A percentile compares a stretch with the other conserved stretches of the same genome.
Conservation (phyloP, 768 basidiomycete species). For the Melanogaster broomeanus region DNA sequence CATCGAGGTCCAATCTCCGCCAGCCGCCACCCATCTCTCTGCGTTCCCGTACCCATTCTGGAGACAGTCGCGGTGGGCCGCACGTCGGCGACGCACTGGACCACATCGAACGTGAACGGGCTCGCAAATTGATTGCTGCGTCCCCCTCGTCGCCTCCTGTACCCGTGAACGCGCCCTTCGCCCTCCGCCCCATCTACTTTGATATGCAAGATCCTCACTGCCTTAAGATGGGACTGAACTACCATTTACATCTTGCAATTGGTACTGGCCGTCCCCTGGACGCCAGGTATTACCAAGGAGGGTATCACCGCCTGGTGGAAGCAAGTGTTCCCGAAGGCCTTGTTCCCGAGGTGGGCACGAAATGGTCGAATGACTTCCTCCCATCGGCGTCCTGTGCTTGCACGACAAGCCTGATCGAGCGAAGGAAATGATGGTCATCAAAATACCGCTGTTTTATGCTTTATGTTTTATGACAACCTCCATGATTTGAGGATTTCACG, state of each 20-base stretch:
- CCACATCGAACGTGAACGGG: neutral
- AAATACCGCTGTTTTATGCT: neutral
- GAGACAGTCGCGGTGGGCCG: neutral
- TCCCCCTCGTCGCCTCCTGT: conserved; percentile 2
- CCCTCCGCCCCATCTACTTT: conserved; percentile 8
- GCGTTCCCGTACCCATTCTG: neutral
- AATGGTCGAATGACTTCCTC: neutral
- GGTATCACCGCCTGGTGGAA: conserved; percentile 2
- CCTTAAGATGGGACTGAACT: neutral
- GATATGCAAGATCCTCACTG: conserved; percentile 4
- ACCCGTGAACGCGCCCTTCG: neutral
- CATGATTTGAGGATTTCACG: neutral
- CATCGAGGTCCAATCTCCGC: neutral
- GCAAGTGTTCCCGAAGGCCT: neutral
- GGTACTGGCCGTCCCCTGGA: conserved; percentile 10
- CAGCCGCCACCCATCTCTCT: neutral
- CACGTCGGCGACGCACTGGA: neutral
- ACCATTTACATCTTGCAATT: neutral
- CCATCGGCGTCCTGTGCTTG: neutral
- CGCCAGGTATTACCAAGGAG: conserved; percentile 4
- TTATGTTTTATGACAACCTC: neutral
- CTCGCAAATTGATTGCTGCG: neutral
- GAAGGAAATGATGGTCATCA: neutral
- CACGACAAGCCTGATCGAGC: neutral
- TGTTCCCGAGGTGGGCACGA: conserved; percentile 1